Conservation (phyloP, 208 protist genomes). For the Trypanosoma melophagium region DNA sequence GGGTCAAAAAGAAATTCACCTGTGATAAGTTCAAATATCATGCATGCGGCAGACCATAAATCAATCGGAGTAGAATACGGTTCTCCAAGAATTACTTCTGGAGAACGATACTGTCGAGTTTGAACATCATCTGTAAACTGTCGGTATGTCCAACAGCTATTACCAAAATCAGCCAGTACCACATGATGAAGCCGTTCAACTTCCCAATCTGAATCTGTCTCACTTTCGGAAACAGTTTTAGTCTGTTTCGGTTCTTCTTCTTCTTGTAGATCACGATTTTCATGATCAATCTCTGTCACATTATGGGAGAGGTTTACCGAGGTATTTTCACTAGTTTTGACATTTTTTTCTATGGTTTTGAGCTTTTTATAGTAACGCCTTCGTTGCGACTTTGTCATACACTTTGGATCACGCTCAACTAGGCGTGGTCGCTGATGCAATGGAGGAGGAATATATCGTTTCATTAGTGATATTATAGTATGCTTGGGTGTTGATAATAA, state of each 20-base stretch:
- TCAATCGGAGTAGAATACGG: slow-evolving; percentile 85
- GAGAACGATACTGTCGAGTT: slow-evolving; percentile 92
- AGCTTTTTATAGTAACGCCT: slow-evolving; percentile 91
- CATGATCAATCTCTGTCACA: slow-evolving; percentile 10
- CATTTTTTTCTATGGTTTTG: slow-evolving; percentile 22
- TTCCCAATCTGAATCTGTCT: slow-evolving; percentile 85
- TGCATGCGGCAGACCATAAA: slow-evolving; percentile 92
- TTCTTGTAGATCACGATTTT: slow-evolving; percentile 4
- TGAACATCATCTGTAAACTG: slow-evolving; percentile 96
- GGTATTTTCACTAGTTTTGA: slow-evolving; percentile 9
- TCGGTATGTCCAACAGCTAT: slow-evolving; percentile 97
- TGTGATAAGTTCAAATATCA: slow-evolving; percentile 94
- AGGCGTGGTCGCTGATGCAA: slow-evolving; percentile 74
- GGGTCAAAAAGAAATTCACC: slow-evolving; percentile 94
- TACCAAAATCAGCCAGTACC: slow-evolving; percentile 98
- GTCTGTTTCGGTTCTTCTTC: slow-evolving; percentile 34
- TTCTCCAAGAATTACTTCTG: slow-evolving; percentile 92
- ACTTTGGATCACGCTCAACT: slow-evolving; percentile 81
- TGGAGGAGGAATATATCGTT: slow-evolving; percentile 71
- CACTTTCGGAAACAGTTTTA: slow-evolving; percentile 32
- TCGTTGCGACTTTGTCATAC: slow-evolving; percentile 92
- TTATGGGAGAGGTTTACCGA: neutral
- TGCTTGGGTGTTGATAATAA: slow-evolving; percentile 86
- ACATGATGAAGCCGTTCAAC: slow-evolving; percentile 86
- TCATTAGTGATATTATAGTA: slow-evolving; percentile 85